A percentile compares a stretch with the other conserved stretches of the same genome.
These are phyloP conservation scores for Calonectria pseudoreteaudii DNA, from an alignment of 2,329 filamentous ascomycete species.

Conservation along the genomic window DNA sequence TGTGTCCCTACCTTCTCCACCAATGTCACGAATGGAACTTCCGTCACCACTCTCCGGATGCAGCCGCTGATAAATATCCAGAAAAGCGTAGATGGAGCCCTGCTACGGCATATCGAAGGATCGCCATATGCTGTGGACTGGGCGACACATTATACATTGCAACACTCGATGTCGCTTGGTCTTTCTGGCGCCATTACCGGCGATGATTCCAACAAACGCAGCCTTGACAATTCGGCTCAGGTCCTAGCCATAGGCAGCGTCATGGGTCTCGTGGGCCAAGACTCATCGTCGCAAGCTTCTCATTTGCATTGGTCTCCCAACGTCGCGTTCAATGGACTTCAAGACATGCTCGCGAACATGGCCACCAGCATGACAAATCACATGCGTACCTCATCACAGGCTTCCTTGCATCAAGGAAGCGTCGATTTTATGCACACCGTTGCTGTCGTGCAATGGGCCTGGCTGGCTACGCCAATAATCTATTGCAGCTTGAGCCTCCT, in stretches of 20 bases:
- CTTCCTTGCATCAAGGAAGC: background rate
- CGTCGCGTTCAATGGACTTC: background rate
- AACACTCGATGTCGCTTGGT: background rate
- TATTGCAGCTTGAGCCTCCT: background rate
- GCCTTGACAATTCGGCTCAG: background rate
- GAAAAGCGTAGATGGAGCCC: background rate
- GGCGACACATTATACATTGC: background rate
- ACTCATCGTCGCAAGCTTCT: background rate
- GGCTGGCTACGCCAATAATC: background rate
- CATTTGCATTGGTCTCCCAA: background rate
- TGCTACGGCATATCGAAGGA: background rate
- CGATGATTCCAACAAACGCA: background rate
- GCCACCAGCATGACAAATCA: background rate
- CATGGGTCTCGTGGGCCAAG: background rate
- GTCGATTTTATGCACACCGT: background rate
- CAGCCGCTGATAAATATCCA: background rate
- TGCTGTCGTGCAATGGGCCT: background rate
- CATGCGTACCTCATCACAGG: background rate
- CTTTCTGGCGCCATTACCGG: background rate
- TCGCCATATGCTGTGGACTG: background rate
- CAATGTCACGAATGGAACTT: background rate
- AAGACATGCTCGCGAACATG: background rate
- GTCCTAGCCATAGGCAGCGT: background rate
- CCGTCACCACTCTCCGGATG: background rate
- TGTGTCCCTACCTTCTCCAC: background rate